Evolutionary conservation across 2,329 filamentous ascomycete genomes (phyloP).

Genomic region (Clonostachys chloroleuca): DNA sequence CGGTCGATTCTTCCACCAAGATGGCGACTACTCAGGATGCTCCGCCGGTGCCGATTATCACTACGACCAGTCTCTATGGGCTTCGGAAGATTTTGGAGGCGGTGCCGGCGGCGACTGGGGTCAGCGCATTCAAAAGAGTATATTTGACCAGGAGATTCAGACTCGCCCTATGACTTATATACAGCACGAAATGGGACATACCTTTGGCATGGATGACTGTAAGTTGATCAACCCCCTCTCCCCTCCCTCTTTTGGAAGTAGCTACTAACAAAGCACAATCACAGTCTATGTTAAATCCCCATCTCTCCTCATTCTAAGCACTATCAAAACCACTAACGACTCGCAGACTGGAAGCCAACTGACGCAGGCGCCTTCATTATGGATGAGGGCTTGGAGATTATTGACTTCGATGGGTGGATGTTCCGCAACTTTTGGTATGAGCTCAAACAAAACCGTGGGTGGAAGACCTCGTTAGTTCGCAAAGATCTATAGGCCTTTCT

Average conservation of each 20-base stretch:
- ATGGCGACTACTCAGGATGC: conserved; percentile 1
- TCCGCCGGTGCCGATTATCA: conserved; percentile 16
- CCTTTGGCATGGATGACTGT: conserved; percentile 34
- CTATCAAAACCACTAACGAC: neutral
- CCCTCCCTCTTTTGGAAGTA: too few species aligned
- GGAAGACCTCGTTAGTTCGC: conserved; percentile 4
- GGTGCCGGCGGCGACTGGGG: too few species aligned
- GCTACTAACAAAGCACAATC: too few species aligned
- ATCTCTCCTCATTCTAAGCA: neutral
- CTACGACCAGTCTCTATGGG: conserved; percentile 41
- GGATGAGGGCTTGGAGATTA: conserved; percentile 34
- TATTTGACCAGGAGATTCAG: conserved; percentile 31
- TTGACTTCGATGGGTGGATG: conserved; percentile 46
- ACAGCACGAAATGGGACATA: conserved; percentile 40
- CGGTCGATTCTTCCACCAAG: conserved; percentile 1
- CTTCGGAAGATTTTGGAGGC: conserved; percentile 36
- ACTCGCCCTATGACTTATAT: conserved; percentile 34
- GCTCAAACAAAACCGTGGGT: conserved; percentile 18
- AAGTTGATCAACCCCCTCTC: neutral
- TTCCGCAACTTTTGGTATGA: conserved; percentile 38
- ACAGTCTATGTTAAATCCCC: conserved; percentile 1
- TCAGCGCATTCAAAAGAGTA: conserved; percentile 34
- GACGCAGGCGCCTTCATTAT: conserved; percentile 37
- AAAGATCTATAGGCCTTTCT: too few species aligned
- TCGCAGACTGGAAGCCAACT: conserved; percentile 32